These are phyloP conservation scores for Aspergillus baeticus DNA, from an alignment of 495 filamentous ascomycete species.

Conservation along the genomic window DNA sequence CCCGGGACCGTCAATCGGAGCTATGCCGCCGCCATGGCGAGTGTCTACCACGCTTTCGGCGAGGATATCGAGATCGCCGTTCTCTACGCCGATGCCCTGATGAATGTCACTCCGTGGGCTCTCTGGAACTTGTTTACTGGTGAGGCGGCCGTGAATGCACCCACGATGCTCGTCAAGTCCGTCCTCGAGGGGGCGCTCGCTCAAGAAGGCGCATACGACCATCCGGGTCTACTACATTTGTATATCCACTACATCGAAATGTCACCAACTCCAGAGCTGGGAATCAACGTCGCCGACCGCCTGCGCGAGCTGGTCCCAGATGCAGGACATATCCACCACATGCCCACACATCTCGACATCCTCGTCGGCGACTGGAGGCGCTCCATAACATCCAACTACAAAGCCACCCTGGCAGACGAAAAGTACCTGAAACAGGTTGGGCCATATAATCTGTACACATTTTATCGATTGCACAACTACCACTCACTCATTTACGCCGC, in stretches of 20 bases:
- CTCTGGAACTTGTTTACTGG: constrained; percentile 65
- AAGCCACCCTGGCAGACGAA: constrained; percentile 60
- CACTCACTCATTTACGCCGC: constrained; percentile 70
- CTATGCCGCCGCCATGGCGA: constrained; percentile 62
- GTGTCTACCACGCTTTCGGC: constrained; percentile 51
- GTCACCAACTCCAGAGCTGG: constrained; percentile 59
- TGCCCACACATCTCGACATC: constrained; percentile 69
- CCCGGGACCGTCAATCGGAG: constrained; percentile 51
- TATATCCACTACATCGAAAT: constrained; percentile 80
- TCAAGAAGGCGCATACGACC: constrained; percentile 35
- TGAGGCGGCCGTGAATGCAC: constrained; percentile 49
- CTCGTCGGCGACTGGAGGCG: constrained; percentile 64
- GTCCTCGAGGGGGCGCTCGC: constrained; percentile 56
- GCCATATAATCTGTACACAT: constrained; percentile 61
- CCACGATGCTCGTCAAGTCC: constrained; percentile 54
- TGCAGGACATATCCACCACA: constrained; percentile 67
- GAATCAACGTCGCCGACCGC: constrained; percentile 53
- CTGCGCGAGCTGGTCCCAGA: constrained; percentile 64
- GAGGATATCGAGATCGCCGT: constrained; percentile 60
- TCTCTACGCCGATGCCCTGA: constrained; percentile 63
- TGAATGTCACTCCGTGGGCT: constrained; percentile 69
- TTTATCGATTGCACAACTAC: constrained; percentile 65
- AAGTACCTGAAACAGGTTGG: constrained; percentile 52
- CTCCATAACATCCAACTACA: constrained; percentile 58
- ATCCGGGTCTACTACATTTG: constrained; percentile 65